Evolutionary conservation across 306 rosid species (phyloP), one percentile per base, ranked within the genome.

Genomic region (Prunus mume): DNA sequence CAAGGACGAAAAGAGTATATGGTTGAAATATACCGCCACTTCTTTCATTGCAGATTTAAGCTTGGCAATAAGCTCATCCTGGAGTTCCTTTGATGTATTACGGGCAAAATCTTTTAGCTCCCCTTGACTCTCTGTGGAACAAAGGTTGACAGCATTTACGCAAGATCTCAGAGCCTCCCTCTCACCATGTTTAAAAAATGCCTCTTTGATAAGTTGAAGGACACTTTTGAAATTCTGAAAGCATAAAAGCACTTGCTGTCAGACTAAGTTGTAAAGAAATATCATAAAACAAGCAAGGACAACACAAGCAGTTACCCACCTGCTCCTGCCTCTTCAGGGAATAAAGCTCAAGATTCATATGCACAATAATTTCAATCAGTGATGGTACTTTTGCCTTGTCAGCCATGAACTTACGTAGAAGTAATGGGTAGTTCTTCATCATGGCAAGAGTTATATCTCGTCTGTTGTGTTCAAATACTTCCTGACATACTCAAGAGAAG

Each of bases 61-160:
- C 87, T 95, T 95, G 19, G 81, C 75, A 76, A 85, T 81, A 80
- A 95, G 82, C 77, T 89, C 96, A 83, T 89, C 93, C 80, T 90
- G 90, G 24, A 92, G 89, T 84, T 95, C 96, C 90, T 90, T 92
- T 71, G 89, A 78, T 78, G 82, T 83, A 76, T 82, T 86, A 68
- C 93, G 93, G 17, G 97, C 93, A 85, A 88, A 90, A 85, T 94
- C 98, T 83, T 90, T 96, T 74, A 91, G 87, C 77, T 94, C 98
- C 78, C 98, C 97, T 81, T 79, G 93, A 89, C 98, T 94, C 86
- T 86, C 95, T 8, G 70, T 63, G 72, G 92, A 86, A 72, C 97
- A 90, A 79, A 86, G 88, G 73, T 79, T 80, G 60, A 92, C 83
- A 65, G 97, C 97, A 86, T 80, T 89, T 77, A 90, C 85, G 65